Percentiles rank a stretch among this genome's conserved stretches.
These are phyloP conservation scores for Pythium brassicae DNA, from an alignment of 352 stramenopile genomes.

Conservation along the genomic window DNA sequence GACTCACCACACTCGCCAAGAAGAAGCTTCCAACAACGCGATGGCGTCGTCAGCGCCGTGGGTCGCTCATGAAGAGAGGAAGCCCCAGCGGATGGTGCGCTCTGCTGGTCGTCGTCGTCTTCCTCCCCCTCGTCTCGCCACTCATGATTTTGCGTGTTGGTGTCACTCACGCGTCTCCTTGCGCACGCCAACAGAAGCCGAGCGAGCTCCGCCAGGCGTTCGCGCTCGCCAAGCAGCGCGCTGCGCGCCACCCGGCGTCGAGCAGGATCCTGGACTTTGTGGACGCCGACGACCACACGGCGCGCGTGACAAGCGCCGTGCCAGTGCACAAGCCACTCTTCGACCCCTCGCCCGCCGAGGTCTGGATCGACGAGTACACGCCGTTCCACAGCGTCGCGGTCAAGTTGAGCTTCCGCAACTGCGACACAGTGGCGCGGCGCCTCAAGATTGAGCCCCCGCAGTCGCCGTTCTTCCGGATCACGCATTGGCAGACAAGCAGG, in stretches of 20 bases:
- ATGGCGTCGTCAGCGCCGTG: constrained; percentile 8
- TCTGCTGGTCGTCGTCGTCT: neutral
- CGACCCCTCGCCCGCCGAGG: constrained; percentile 65
- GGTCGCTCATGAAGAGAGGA: constrained; percentile 15
- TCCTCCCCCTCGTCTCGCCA: too few species aligned
- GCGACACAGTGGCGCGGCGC: constrained; percentile 85
- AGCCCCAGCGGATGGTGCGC: constrained; percentile 16
- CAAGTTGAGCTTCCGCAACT: constrained; percentile 91
- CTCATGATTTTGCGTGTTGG: neutral
- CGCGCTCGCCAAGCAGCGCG: constrained; percentile 43
- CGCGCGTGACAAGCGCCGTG: constrained; percentile 56
- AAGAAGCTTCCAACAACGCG: neutral
- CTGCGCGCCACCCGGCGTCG: constrained; percentile 25
- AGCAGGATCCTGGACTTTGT: constrained; percentile 59
- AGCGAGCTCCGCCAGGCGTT: constrained; percentile 69
- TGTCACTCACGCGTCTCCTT: neutral
- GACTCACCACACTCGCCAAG: too few species aligned
- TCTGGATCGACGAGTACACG: constrained; percentile 93
- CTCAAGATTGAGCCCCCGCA: constrained; percentile 86
- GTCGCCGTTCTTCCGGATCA: constrained; percentile 87
- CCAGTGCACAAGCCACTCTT: constrained; percentile 87
- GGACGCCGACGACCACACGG: constrained; percentile 71
- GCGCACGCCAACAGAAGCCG: constrained; percentile 32
- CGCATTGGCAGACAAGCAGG: constrained; percentile 10
- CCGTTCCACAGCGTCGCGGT: constrained; percentile 79